These are phyloP conservation scores for Yamadazyma dendronema DNA, from an alignment of 1,139 yeast species.

Conservation along the genomic window DNA sequence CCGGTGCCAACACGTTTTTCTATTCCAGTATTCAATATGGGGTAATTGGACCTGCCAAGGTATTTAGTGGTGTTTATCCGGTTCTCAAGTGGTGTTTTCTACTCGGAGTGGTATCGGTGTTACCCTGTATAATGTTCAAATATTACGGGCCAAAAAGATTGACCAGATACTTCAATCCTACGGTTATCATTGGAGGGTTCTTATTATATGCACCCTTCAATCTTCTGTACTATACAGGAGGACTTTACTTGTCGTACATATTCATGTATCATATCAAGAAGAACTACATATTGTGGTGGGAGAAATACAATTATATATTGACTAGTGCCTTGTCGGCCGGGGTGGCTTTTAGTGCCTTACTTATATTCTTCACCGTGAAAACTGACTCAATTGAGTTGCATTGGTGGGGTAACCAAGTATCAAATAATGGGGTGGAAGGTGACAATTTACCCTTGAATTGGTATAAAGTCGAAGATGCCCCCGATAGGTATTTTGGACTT, in stretches of 20 bases:
- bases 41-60: constrained; percentile 58
- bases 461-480: constrained; percentile 34
- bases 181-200: constrained; percentile 41
- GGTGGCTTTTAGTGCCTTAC: constrained; percentile 53
- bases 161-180: constrained; percentile 40
- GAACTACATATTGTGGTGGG: constrained; percentile 58
- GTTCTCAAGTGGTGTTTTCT: constrained; percentile 50
- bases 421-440: constrained; percentile 48
- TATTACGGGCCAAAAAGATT: constrained; percentile 27
- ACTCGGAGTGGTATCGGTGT: constrained; percentile 48
- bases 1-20: constrained; percentile 47
- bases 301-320: constrained; percentile 60
- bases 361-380: constrained; percentile 58
- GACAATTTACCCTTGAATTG: constrained; percentile 28
- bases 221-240: constrained; percentile 52
- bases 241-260: constrained; percentile 43
- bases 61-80: constrained; percentile 51
- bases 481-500: constrained; percentile 46
- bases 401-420: constrained; percentile 64
- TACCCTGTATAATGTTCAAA: constrained; percentile 40
- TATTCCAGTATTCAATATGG: constrained; percentile 59
- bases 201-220: constrained; percentile 53
- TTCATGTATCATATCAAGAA: constrained; percentile 55
- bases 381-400: constrained; percentile 34
- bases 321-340: constrained; percentile 60